Conservation (phyloP, 805 yeast genomes). For the Kodamaea laetipori region DNA sequence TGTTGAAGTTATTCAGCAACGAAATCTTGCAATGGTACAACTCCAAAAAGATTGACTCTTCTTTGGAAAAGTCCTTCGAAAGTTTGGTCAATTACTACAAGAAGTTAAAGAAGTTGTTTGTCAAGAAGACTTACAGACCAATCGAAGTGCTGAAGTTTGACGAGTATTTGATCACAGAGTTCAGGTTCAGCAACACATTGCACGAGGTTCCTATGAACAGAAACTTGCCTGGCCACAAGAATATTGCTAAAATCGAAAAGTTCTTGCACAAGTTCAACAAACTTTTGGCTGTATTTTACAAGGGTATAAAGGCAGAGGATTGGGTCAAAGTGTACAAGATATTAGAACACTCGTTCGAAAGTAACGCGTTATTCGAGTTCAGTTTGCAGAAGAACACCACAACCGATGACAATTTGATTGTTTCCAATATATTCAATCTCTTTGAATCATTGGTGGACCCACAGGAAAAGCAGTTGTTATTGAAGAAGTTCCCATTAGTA, state of each 20-base stretch:
- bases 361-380: constrained; percentile 59
- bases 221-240: constrained; percentile 47
- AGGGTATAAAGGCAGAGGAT: constrained; percentile 61
- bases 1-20: constrained; percentile 66
- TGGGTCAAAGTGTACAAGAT: constrained; percentile 79
- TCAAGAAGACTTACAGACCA: constrained; percentile 72
- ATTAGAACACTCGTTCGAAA: constrained; percentile 68
- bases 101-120: constrained; percentile 66
- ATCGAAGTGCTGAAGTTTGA: constrained; percentile 43
- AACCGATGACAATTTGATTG: constrained; percentile 56
- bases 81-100: constrained; percentile 53
- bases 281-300: constrained; percentile 58
- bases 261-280: constrained; percentile 67
- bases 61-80: constrained; percentile 40
- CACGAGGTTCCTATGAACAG: constrained; percentile 51
- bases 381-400: constrained; percentile 41
- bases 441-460: constrained; percentile 58
- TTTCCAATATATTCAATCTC: constrained; percentile 73
- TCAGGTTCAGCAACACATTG: constrained; percentile 41
- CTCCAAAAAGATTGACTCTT: constrained; percentile 40
- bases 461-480: constrained; percentile 37
- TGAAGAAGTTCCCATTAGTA: constrained; percentile 63
- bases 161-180: constrained; percentile 39
- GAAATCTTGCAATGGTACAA: constrained; percentile 57
- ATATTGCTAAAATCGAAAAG: constrained; percentile 53